phyloP scores from a whole-genome alignment of 345 rosid genomes.

The Rhizophora apiculata region DNA sequence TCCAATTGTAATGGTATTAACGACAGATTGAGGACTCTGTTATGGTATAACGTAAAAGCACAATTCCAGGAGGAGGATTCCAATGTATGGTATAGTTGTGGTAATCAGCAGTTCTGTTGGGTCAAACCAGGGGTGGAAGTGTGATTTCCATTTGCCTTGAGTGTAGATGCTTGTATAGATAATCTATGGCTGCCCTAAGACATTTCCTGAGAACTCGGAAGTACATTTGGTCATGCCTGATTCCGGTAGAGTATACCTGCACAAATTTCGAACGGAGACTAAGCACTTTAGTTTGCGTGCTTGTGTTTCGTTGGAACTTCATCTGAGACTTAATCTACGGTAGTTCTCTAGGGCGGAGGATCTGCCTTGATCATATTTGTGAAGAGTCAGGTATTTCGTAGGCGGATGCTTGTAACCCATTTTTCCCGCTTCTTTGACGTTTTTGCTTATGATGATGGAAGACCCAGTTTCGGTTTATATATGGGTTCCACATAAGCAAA shows the following conservation, averaged over 20 bases:
- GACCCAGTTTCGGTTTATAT: no score
- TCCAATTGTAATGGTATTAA: background rate
- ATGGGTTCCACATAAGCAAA: no score
- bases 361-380: no score
- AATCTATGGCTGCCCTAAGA: constrained; percentile 63
- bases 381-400: background rate
- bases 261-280: constrained; percentile 5
- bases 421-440: no score
- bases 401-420: background rate
- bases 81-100: constrained; percentile 81
- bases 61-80: constrained; percentile 57
- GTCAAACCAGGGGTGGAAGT: constrained; percentile 57
- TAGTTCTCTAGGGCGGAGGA: no score
- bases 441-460: no score
- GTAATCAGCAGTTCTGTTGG: constrained; percentile 55
- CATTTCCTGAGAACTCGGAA: constrained; percentile 68
- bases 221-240: constrained; percentile 66
- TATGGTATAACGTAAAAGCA: constrained; percentile 24
- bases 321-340: no score
- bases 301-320: background rate
- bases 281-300: background rate
- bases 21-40: background rate
- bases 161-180: constrained; percentile 66
- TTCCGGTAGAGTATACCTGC: constrained; percentile 58
- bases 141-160: constrained; percentile 65